phyloP scores from a whole-genome alignment of 176 grass and related monocot genomes.

The Paspalum notatum region DNA sequence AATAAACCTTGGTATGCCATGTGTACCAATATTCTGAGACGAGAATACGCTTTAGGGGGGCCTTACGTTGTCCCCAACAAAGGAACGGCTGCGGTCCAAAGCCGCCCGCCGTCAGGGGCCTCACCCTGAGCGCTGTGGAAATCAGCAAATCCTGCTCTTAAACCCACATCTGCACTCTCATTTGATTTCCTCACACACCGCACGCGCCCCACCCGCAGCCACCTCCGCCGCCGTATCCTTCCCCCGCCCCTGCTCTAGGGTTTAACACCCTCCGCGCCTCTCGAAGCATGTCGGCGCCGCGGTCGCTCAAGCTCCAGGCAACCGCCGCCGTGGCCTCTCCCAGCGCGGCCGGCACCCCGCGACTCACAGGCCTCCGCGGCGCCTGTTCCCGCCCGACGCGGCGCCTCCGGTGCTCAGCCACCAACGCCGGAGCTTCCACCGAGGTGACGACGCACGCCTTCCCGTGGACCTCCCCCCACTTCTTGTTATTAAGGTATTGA shows the following conservation, averaged over 20 bases:
- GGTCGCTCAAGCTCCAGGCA: constrained; percentile 32
- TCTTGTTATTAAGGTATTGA: not conserved
- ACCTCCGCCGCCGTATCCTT: not conserved
- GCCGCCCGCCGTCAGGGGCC: no score
- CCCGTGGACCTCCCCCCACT: not conserved
- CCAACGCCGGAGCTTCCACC: constrained; percentile 1
- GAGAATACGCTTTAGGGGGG: no score
- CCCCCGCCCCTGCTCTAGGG: constrained; percentile 23
- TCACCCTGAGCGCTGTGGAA: no score
- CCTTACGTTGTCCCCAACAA: no score
- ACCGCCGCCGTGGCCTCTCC: constrained; percentile 1
- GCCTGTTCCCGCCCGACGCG: not conserved
- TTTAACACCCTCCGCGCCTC: constrained; percentile 19
- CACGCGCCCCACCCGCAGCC: constrained; percentile 16
- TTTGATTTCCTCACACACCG: not conserved
- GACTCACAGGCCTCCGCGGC: not conserved
- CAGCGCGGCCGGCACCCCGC: not conserved
- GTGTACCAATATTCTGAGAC: no score
- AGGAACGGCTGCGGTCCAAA: not conserved
- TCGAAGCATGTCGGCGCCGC: constrained; percentile 41
- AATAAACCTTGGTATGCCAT: no score
- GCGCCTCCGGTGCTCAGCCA: constrained; percentile 33
- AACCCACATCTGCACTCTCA: not conserved
- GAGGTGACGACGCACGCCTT: constrained; percentile 27
- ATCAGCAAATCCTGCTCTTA: constrained; percentile 8